Evolutionary conservation across 1,139 yeast genomes (phyloP).

Genomic region (Pichia sp.): DNA sequence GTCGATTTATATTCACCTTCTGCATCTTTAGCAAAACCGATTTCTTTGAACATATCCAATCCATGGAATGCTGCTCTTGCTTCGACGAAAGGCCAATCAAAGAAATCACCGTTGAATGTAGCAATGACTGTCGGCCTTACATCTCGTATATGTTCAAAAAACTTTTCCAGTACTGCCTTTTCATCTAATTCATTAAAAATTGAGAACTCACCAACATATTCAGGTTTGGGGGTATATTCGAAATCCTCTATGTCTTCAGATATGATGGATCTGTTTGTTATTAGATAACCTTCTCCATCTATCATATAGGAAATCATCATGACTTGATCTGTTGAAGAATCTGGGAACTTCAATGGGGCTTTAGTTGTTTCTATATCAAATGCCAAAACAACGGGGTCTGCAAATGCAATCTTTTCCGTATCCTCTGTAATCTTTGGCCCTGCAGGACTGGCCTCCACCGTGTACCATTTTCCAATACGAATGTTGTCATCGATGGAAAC

Average conservation of each 20-base stretch:
- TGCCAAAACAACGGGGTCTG: slow-evolving; percentile 95
- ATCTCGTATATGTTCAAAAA: slow-evolving; percentile 88
- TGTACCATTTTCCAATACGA: slow-evolving; percentile 95
- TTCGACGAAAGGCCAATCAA: slow-evolving; percentile 99
- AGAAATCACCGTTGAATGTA: slow-evolving; percentile 96
- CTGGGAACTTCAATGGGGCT: slow-evolving; percentile 95
- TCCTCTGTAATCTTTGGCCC: slow-evolving; percentile 52
- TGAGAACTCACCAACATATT: slow-evolving; percentile 84
- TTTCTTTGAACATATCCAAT: slow-evolving; percentile 84
- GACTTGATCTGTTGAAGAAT: slow-evolving; percentile 83
- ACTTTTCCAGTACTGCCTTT: slow-evolving; percentile 63
- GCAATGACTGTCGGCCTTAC: slow-evolving; percentile 91
- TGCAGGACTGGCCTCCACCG: slow-evolving; percentile 62
- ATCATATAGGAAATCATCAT: slow-evolving; percentile 99
- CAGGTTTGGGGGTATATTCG: slow-evolving; percentile 96
- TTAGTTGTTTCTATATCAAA: slow-evolving; percentile 98
- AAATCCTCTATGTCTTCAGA: slow-evolving; percentile 94
- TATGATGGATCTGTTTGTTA: slow-evolving; percentile 91
- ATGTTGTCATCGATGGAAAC: slow-evolving; percentile 84
- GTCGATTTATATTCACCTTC: slow-evolving; percentile 93
- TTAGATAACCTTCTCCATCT: slow-evolving; percentile 92
- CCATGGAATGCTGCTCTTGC: slow-evolving; percentile 80
- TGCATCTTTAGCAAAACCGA: slow-evolving; percentile 84
- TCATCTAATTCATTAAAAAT: slow-evolving; percentile 90
- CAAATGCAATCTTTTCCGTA: slow-evolving; percentile 79